Evolutionary conservation across 2,329 filamentous ascomycete species (phyloP), one percentile per base, ranked within the genome.

Genomic region (Aspergillus neotritici): DNA sequence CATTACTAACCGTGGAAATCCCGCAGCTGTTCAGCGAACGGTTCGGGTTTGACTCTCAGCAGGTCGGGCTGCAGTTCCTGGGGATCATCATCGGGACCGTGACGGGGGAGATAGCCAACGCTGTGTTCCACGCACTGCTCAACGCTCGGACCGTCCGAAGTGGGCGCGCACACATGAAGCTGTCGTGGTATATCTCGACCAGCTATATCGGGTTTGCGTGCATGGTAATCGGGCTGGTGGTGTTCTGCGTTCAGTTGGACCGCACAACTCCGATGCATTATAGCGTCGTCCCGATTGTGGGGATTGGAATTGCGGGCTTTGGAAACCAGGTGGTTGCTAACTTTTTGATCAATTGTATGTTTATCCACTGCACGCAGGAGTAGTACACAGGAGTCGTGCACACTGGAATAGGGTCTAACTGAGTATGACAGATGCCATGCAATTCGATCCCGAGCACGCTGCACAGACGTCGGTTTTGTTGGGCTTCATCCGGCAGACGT

Each of bases 281-380:
- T 73, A 76, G 78, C 28, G 70, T 81, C 4, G 75, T 72, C 0
- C 79, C 79, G 0, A 60, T 80, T 5, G 53, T 82, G 5, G 79
- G 79, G 4, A 71, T 70, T 5, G 78, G 69, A 2, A 72, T 77
- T 51, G 69, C 67, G 0, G 73, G 71, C 0, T 74, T 71, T 6
- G 79, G 79, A 0, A 81, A 81, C 48, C 79, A 82, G 62, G 74
- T 83, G 25, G 71, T 82, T 5, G 82, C 79, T 1, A 82, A 79
- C 0, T 73, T 82, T 0, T 54, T 80, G 40, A 76, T 80, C 25
- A 83, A 79, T 0, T 83, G 13, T 25, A 25, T 9, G 21, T 25
- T 25, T 25, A n/a, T 9, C 21, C 21, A n/a, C 21, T 25, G 6
- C 21, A n/a, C n/a, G n/a, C n/a, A n/a, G n/a, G n/a, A n/a, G n/a